phyloP scores from a whole-genome alignment of 495 filamentous ascomycete genomes.

The Penicillium robsamsonii region DNA sequence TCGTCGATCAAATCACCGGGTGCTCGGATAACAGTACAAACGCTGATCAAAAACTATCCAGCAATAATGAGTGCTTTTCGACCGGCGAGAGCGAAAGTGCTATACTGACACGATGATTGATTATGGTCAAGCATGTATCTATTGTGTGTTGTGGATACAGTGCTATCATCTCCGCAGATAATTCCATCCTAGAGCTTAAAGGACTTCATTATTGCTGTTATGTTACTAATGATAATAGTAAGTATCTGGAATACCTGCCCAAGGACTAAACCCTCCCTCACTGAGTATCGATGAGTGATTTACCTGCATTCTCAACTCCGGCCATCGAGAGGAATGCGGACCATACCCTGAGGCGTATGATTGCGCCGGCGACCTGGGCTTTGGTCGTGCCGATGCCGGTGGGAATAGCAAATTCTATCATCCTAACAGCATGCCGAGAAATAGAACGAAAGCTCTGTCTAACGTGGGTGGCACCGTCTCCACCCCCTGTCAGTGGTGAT shows the following conservation, averaged over 20 bases:
- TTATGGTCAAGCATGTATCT: slow-evolving; percentile 14
- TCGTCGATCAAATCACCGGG: background rate
- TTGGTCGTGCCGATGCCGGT: slow-evolving; percentile 10
- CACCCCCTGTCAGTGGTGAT: slow-evolving; percentile 16
- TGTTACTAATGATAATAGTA: background rate
- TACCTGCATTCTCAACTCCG: background rate
- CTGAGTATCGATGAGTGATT: slow-evolving; percentile 14
- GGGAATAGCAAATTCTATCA: slow-evolving; percentile 13
- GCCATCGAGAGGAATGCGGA: slow-evolving; percentile 16
- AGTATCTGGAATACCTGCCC: slow-evolving; percentile 26
- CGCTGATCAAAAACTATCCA: background rate
- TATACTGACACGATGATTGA: slow-evolving; percentile 2
- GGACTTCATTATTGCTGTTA: background rate
- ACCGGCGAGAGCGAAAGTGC: slow-evolving; percentile 32
- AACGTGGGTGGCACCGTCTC: slow-evolving; percentile 15
- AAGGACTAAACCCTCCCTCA: slow-evolving; percentile 14
- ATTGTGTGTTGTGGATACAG: slow-evolving; percentile 22
- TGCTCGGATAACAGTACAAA: slow-evolving; percentile 14
- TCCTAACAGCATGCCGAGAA: slow-evolving; percentile 11
- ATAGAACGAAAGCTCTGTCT: slow-evolving; percentile 17
- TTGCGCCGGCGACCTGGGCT: slow-evolving; percentile 16
- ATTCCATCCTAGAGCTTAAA: background rate
- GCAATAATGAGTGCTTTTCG: slow-evolving; percentile 32
- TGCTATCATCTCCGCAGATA: slow-evolving; percentile 22
- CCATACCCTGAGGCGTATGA: slow-evolving; percentile 10